phyloP scores from a whole-genome alignment of 129 eudicot species.

The Deinandra increscens region DNA sequence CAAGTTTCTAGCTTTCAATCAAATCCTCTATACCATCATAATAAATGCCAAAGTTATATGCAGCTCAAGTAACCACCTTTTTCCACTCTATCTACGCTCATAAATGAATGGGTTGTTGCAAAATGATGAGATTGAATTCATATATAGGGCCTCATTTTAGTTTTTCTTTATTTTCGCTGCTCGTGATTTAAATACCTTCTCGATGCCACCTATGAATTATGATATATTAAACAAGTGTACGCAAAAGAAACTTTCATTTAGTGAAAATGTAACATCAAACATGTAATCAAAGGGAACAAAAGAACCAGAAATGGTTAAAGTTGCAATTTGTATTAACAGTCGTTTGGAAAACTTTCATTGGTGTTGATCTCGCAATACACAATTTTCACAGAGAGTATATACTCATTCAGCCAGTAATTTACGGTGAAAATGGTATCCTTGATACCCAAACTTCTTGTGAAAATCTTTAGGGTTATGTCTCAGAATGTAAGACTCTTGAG shows the following conservation, averaged over 20 bases:
- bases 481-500: background rate
- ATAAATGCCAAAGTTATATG: no score
- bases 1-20: no score
- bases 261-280: no score
- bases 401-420: background rate
- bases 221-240: background rate
- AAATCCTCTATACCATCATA: no score
- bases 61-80: no score
- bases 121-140: background rate
- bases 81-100: conserved; percentile 6
- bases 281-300: background rate
- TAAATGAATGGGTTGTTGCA: conserved; percentile 19
- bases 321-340: background rate
- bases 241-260: no score
- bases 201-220: background rate
- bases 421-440: background rate
- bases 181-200: background rate
- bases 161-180: conserved; percentile 10
- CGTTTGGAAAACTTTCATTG: background rate
- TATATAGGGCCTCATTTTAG: background rate
- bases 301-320: background rate
- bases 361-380: background rate
- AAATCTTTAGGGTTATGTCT: background rate
- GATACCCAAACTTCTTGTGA: background rate
- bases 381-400: background rate